These are phyloP conservation scores for Pyrenophora teres DNA, from an alignment of 2,329 filamentous ascomycete species.

Conservation along the genomic window DNA sequence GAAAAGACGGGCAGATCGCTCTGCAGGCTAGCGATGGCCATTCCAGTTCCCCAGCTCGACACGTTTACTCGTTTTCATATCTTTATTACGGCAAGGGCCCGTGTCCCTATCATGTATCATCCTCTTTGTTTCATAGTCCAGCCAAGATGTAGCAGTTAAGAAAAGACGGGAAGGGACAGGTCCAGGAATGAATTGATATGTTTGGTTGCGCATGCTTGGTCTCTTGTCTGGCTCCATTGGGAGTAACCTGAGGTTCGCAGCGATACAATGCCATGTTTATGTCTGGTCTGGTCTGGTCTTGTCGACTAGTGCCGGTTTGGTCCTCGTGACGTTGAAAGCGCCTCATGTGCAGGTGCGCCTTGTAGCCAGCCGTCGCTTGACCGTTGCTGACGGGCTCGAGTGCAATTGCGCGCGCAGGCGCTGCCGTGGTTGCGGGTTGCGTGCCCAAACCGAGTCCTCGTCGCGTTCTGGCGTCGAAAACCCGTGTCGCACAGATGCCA, in stretches of 20 bases:
- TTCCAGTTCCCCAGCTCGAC: slow-evolving; percentile 48
- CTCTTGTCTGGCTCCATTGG: slow-evolving; percentile 8
- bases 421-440: neutral
- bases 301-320: neutral
- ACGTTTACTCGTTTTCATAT: slow-evolving; percentile 31
- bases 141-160: slow-evolving; percentile 12
- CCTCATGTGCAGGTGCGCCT: slow-evolving; percentile 1
- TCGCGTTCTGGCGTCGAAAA: neutral
- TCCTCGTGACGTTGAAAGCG: slow-evolving; percentile 14
- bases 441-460: neutral
- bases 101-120: slow-evolving; percentile 21
- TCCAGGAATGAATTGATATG: slow-evolving; percentile 4
- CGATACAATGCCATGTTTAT: slow-evolving; percentile 8
- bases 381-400: neutral
- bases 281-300: slow-evolving; percentile 1
- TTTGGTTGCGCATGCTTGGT: slow-evolving; percentile 5
- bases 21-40: slow-evolving; percentile 56
- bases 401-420: slow-evolving; percentile 6
- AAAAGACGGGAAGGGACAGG: slow-evolving; percentile 6
- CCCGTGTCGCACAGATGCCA: slow-evolving; percentile 1
- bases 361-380: neutral
- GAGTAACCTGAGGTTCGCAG: slow-evolving; percentile 4
- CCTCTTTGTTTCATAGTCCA: slow-evolving; percentile 17
- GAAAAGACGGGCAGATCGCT: slow-evolving; percentile 54
- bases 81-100: slow-evolving; percentile 29